Evolutionary conservation across 2,329 filamentous ascomycete species (phyloP).

Genomic region (Calonectria honghensis): DNA sequence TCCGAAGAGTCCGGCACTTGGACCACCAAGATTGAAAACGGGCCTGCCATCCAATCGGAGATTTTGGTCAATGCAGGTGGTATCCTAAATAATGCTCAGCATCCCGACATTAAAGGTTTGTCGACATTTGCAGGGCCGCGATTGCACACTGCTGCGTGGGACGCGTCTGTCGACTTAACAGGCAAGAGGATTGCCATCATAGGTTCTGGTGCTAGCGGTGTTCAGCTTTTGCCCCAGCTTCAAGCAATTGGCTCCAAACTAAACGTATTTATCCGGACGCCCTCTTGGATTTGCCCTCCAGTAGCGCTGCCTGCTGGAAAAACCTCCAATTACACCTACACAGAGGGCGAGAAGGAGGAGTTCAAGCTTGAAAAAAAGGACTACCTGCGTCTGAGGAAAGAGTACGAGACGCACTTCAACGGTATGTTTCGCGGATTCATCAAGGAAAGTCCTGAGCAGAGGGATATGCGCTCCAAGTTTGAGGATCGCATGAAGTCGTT

Average conservation of each 20-base stretch:
- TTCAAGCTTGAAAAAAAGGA: constrained; percentile 33
- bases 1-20: constrained; percentile 60
- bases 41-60: constrained; percentile 34
- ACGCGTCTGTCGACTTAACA: constrained; percentile 60
- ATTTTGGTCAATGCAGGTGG: constrained; percentile 49
- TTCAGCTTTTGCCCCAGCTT: constrained; percentile 65
- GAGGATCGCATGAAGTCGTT: constrained; percentile 43
- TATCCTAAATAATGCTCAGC: constrained; percentile 62
- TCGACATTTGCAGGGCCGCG: constrained; percentile 66
- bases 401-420: constrained; percentile 63
- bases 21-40: constrained; percentile 54
- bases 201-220: constrained; percentile 58
- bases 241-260: constrained; percentile 63
- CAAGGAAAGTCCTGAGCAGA: constrained; percentile 53
- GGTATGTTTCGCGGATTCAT: constrained; percentile 64
- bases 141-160: constrained; percentile 67
- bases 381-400: constrained; percentile 55
- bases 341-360: constrained; percentile 34
- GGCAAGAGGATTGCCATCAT: constrained; percentile 62
- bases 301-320: constrained; percentile 37
- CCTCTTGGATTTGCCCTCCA: constrained; percentile 66
- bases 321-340: constrained; percentile 39
- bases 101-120: constrained; percentile 68
- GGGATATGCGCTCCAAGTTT: constrained; percentile 39
- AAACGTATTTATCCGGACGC: constrained; percentile 67